phyloP scores from a whole-genome alignment of 129 eudicot species.

The Centrapalus pauciflorus region DNA sequence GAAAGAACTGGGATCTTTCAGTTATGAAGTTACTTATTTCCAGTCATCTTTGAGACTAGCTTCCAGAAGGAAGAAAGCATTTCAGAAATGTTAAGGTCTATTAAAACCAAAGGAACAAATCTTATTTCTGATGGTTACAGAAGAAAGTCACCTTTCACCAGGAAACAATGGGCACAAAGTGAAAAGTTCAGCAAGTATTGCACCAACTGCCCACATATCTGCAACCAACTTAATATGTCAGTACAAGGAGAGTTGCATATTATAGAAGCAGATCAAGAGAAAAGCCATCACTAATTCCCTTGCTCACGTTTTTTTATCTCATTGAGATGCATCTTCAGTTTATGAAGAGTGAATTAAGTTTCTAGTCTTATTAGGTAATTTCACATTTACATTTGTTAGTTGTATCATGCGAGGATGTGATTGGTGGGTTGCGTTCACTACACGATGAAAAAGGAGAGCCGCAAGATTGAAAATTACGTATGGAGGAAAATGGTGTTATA shows the following conservation, averaged over 20 bases:
- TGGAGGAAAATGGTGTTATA: slow-evolving; percentile 5
- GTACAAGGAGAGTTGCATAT: neutral
- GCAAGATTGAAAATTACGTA: neutral
- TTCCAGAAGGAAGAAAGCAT: neutral
- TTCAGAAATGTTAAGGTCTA: neutral
- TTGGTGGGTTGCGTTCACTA: neutral
- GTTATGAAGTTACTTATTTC: neutral
- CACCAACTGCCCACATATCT: slow-evolving; percentile 99
- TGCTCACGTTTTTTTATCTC: neutral
- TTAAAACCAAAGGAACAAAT: neutral
- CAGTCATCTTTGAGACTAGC: too few species aligned
- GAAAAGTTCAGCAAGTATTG: slow-evolving; percentile 90
- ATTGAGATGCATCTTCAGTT: neutral
- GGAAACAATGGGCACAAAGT: slow-evolving; percentile 83
- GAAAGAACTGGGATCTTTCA: neutral
- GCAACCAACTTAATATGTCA: slow-evolving; percentile 24
- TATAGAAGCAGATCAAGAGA: neutral
- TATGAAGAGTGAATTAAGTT: too few species aligned
- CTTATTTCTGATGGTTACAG: neutral
- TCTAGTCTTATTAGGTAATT: slow-evolving; percentile 2
- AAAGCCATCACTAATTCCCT: neutral
- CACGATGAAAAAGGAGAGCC: too few species aligned
- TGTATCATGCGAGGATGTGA: neutral
- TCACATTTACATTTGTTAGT: slow-evolving; percentile 2
- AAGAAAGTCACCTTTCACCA: slow-evolving; percentile 67